phyloP scores from a whole-genome alignment of 23 red algal species.

The Gracilaria caudata region DNA sequence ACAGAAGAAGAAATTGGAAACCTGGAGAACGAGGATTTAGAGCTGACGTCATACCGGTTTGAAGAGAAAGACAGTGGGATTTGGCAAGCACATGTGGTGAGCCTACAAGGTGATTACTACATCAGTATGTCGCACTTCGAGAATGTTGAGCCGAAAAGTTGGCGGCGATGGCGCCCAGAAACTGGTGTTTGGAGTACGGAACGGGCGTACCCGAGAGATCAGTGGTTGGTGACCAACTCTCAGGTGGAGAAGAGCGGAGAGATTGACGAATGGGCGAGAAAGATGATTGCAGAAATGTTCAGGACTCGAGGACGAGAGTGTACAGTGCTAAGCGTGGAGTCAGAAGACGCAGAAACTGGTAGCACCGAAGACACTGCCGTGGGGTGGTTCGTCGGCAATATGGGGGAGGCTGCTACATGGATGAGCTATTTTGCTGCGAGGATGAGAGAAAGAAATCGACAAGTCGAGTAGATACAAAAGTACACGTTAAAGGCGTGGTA shows the following conservation, averaged over 20 bases:
- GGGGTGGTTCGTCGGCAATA: too few relatives aligned
- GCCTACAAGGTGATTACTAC: conserved; percentile 12
- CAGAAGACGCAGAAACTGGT: not conserved
- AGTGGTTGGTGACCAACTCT: conserved; percentile 29
- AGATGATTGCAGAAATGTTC: conserved; percentile 17
- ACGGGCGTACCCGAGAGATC: not conserved
- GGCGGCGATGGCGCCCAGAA: too few relatives aligned
- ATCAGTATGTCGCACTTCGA: not conserved
- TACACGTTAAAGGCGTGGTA: too few relatives aligned
- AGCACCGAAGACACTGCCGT: too few relatives aligned
- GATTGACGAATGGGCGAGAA: conserved; percentile 4
- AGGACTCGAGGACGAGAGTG: not conserved
- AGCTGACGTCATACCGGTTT: not conserved
- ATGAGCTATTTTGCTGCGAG: too few relatives aligned
- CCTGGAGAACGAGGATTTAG: conserved; percentile 19
- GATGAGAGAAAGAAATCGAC: too few relatives aligned
- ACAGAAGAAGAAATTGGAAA: conserved; percentile 22
- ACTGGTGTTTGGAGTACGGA: not conserved
- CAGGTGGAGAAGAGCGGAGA: conserved; percentile 3
- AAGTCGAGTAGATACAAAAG: too few relatives aligned
- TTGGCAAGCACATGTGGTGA: not conserved
- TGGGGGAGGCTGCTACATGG: too few relatives aligned
- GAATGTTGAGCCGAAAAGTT: not conserved
- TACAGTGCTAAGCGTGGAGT: not conserved
- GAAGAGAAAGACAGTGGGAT: not conserved